Base-by-base conservation (phyloP, 352 stramenopile genomes). In the Aphanomyces cochlioides region DNA sequence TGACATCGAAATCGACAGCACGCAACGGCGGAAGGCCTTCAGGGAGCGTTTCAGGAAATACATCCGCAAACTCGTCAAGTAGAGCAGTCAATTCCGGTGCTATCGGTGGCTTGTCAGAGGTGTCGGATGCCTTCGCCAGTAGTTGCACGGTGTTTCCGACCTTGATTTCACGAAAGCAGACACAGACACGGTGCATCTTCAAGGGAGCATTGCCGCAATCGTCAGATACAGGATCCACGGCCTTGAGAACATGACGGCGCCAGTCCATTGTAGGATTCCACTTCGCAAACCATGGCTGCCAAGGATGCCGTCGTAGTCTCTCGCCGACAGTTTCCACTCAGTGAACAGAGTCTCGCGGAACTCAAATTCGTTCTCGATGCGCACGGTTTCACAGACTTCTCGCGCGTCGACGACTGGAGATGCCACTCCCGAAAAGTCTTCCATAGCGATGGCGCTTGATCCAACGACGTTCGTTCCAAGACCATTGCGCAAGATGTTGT, bases 201-300 rank as follows among this genome's bases (percentile, higher is more conserved):
- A 15, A 15, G 8, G 15, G 8, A 48, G 15, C 43, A 8, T 15
- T 15, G 15, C 43, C 43, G 15, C 43, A 15, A 48, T 8, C 8
- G 15, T 48, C 43, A 8, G 15, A 8, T 15, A 48, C 43, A 48
- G 43, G 43, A 12, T 61, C 54, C 15, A 61, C 54, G 6, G 54
- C 38, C 13, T 17, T 8, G 54, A 61, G 38, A 10, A 15, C 15
- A 39, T 53, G 57, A n/a, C 57, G 7, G 7, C 28, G 34, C 66
- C 66, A 72, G 39, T 72, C 50, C 17, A 72, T 67, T 5, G 47
- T 12, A 43, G 48, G 50, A 56, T 72, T 72, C 19, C 34, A 54
- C 21, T 64, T 19, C 6, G 19, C 5, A 15, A 72, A 63, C 48
- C 66, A 72, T n/a, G 66, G 34, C 57, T 72, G 39, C 66, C 66